Evolutionary conservation across 345 rosid species (phyloP), one percentile per base, ranked within the genome.

Genomic region (Leavenworthia alabamica): DNA sequence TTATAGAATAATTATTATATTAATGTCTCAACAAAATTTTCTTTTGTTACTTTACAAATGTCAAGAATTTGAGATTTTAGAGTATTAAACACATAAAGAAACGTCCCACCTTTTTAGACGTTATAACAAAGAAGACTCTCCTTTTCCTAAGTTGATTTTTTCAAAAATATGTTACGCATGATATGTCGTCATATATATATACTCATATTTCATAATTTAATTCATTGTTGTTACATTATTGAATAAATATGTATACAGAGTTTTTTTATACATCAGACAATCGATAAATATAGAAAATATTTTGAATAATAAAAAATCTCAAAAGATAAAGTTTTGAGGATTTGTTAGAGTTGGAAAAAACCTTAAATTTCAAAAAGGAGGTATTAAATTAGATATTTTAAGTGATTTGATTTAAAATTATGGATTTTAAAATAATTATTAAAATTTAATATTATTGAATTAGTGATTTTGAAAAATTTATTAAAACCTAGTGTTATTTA

Each of bases 31-130:
- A 47, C 74, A 56, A 37, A 61, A 70, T 54, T n/a, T n/a, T 13
- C 51, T 53, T 7, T 70, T 62, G 9, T 46, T 56, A 55, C 44
- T 61, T 37, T 54, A 62, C 62, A 61, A 62, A 54, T 26, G 50
- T 29, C 74, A 62, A 50, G 15, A n/a, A 46, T 55, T 35, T 46
- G 42, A 27, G 42, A 36, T 69, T 53, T 43, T 16, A 53, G 42
- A 59, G 4, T 41, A 43, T 26, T 10, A 23, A 50, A 52, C 64
- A 60, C 67, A 52, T 26, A 39, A 54, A 69, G 48, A 53, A 54
- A 62, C 31, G 40, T 50, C 35, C 41, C 32, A 68, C 37, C 41
- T 17, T n/a, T 59, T 16, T 12, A 16, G 43, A 40, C 36, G 22
- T 32, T 33, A 29, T 50, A 48, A 51, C 46, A 23, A 42, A 8